A percentile compares a stretch with the other conserved stretches of the same genome.
These are phyloP conservation scores for Cyberlindnera bimundalis DNA, from an alignment of 805 yeast species.

Conservation along the genomic window DNA sequence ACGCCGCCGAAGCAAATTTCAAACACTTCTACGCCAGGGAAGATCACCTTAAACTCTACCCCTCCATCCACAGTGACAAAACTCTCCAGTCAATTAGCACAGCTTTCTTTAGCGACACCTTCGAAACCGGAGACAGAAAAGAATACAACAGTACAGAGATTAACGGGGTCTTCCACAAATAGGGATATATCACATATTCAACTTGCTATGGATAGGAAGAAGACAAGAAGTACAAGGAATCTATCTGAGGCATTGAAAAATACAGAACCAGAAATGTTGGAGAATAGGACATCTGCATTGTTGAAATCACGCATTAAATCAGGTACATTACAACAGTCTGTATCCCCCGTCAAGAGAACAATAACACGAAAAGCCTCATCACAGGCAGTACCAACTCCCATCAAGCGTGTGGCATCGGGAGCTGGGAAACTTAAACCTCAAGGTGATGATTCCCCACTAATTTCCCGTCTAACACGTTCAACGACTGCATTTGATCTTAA, in stretches of 20 bases:
- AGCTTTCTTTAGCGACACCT: slow-evolving; percentile 14
- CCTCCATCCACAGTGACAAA: slow-evolving; percentile 22
- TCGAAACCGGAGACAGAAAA: background rate
- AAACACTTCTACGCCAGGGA: background rate
- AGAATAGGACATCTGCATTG: slow-evolving; percentile 10
- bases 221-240: slow-evolving; percentile 3
- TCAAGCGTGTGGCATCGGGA: slow-evolving; percentile 13
- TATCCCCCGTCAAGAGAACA: slow-evolving; percentile 5
- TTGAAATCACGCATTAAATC: slow-evolving; percentile 5
- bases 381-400: slow-evolving; percentile 9
- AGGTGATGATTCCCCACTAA: slow-evolving; percentile 19
- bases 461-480: slow-evolving; percentile 25
- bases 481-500: slow-evolving; percentile 25
- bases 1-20: slow-evolving; percentile 1
- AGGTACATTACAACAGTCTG: background rate
- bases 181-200: slow-evolving; percentile 1
- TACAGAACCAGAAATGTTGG: background rate
- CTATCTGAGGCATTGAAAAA: background rate
- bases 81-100: slow-evolving; percentile 15
- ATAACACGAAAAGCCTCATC: slow-evolving; percentile 8
- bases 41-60: background rate
- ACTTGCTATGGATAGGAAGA: slow-evolving; percentile 2
- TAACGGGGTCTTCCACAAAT: background rate
- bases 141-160: background rate
- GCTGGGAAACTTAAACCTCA: slow-evolving; percentile 1